Evolutionary conservation across 805 yeast species (phyloP).

Genomic region (Metschnikowia picachoensis): DNA sequence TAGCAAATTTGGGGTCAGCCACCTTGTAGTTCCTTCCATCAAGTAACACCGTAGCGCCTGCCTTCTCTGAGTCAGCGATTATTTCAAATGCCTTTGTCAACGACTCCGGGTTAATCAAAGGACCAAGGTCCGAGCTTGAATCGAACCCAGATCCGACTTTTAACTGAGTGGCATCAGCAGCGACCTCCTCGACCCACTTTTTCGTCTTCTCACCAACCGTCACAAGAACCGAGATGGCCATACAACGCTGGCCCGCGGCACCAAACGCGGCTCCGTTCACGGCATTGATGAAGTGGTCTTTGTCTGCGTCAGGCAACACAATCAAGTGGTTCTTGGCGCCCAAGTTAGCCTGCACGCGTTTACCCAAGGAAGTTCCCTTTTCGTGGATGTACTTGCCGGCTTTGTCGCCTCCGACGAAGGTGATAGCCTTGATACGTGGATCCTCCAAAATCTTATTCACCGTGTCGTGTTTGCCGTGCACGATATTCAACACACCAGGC

Average conservation of each 20-base stretch:
- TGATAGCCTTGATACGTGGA: conserved; percentile 70
- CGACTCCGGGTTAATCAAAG: conserved; percentile 62
- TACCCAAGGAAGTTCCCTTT: conserved; percentile 62
- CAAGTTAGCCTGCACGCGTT: conserved; percentile 72
- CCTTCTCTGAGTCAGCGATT: conserved; percentile 50
- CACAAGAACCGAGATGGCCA: conserved; percentile 72
- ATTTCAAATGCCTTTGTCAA: conserved; percentile 52
- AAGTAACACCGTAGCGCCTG: conserved; percentile 59
- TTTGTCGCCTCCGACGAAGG: conserved; percentile 75
- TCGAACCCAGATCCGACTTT: conserved; percentile 67
- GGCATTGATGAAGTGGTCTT: conserved; percentile 58
- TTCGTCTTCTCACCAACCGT: conserved; percentile 60
- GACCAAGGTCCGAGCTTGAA: conserved; percentile 61
- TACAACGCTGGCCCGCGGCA: conserved; percentile 82
- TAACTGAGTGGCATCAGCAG: conserved; percentile 52
- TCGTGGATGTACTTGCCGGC: conserved; percentile 73
- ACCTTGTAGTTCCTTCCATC: conserved; percentile 57
- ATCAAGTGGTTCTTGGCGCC: conserved; percentile 80
- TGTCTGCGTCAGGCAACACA: conserved; percentile 69
- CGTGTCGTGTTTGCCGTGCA: conserved; percentile 71
- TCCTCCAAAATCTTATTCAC: conserved; percentile 69
- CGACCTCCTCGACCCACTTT: conserved; percentile 60
- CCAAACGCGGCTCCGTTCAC: conserved; percentile 76
- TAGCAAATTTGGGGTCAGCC: conserved; percentile 32
- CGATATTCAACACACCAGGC: conserved; percentile 65